These are phyloP conservation scores for Auriscalpium orientale DNA, from an alignment of 768 basidiomycete species.

Conservation along the genomic window DNA sequence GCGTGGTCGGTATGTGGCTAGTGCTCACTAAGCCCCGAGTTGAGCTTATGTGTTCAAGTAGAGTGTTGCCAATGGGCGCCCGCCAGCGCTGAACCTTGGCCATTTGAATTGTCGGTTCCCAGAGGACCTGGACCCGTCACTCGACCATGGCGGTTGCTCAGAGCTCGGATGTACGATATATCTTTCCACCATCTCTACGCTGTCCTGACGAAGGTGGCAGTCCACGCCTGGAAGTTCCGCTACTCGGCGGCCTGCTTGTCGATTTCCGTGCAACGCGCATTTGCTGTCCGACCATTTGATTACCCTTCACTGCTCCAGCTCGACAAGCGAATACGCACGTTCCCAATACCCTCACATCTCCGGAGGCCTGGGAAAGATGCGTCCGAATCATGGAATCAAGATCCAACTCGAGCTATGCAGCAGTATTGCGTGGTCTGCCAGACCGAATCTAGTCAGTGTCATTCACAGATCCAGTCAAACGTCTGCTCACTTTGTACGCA, in stretches of 20 bases:
- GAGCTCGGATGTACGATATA: slow-evolving; percentile 37
- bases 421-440: slow-evolving; percentile 36
- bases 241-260: slow-evolving; percentile 40
- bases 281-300: slow-evolving; percentile 28
- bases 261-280: slow-evolving; percentile 34
- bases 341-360: slow-evolving; percentile 38
- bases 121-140: slow-evolving; percentile 31
- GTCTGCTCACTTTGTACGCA: background rate
- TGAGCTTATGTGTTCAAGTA: slow-evolving; percentile 11
- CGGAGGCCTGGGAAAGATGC: slow-evolving; percentile 31
- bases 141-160: slow-evolving; percentile 26
- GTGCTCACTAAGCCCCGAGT: background rate
- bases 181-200: background rate
- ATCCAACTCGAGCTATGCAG: slow-evolving; percentile 33
- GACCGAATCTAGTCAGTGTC: slow-evolving; percentile 40
- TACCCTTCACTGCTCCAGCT: slow-evolving; percentile 41
- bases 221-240: slow-evolving; percentile 34
- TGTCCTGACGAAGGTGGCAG: slow-evolving; percentile 2
- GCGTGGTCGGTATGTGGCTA: background rate
- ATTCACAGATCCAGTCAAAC: background rate
- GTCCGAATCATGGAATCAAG: slow-evolving; percentile 31
- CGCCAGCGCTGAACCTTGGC: slow-evolving; percentile 37
- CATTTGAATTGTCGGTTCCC: slow-evolving; percentile 48
- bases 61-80: slow-evolving; percentile 45
- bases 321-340: slow-evolving; percentile 45